Base-by-base conservation (phyloP, 2,329 filamentous ascomycete genomes). In the Xylaria multiplex region DNA sequence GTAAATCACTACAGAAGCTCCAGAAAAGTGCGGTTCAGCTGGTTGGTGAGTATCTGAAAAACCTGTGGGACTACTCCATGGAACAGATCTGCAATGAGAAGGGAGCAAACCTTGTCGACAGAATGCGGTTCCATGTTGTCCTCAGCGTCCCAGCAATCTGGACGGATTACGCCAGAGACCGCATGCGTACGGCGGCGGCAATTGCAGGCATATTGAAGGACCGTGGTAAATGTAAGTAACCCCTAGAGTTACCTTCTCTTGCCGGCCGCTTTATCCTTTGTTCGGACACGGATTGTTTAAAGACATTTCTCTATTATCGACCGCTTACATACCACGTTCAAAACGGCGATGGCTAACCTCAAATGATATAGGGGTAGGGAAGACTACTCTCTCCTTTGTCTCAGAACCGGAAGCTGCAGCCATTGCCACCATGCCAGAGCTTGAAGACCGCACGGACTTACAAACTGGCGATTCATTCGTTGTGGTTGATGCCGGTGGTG, bases 341-440 rank as follows among this genome's bases (percentile, higher is more conserved):
- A 2, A 40, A 40, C 13, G 9, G 2, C 11, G 16, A 14, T 13
- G 24, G 14, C 19, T 24, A 6, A 22, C 50, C 24, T 11, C 6
- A 24, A 27, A 24, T 11, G 8, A 30, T 30, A 1, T 8, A 55
- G 4, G 54, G 0, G 72, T 72, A 1, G 79, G 77, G 0, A 40
- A 72, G 0, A 82, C 82, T 0, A 72, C 53, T 0, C 55, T 84
- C 3, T 50, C 66, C 0, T 81, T 83, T 42, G 68, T 83, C 0
- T 76, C 79, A 0, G 83, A 85, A 62, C 82, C 82, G 0, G 81
- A 84, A 62, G 83, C 83, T 0, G 83, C 82, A 0, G 81, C 81
- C 0, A 43, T 84, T 0, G 78, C 80, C 0, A 80, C 78, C 0
- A 64, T 83, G 0, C 70, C 71, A 0, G 78, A 80, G 1, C 62